These are phyloP conservation scores for Acanthamoeba healyi DNA, from an alignment of 208 protist species.

Conservation along the genomic window DNA sequence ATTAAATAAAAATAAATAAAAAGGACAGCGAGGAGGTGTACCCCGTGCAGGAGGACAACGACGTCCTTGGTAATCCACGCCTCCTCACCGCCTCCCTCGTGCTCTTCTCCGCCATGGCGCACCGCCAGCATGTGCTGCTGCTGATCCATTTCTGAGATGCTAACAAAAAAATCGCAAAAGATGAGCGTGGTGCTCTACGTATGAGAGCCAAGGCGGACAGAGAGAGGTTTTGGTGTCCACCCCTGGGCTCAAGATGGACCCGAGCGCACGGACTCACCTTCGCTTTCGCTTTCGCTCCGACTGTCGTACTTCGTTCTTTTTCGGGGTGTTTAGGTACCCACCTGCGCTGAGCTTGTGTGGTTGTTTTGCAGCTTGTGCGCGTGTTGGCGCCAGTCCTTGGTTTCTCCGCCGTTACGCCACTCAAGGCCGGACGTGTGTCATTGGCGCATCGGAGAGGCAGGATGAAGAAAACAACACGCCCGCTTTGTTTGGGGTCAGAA, in stretches of 20 bases:
- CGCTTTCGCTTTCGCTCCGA: too few relatives aligned
- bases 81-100: background rate
- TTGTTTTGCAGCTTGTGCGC: background rate
- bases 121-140: background rate
- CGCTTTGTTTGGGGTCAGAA: background rate
- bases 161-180: too few relatives aligned
- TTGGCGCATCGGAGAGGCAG: background rate
- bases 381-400: background rate
- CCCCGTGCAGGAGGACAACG: conserved; percentile 52
- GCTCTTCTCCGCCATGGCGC: conserved; percentile 18
- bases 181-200: too few relatives aligned
- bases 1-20: background rate
- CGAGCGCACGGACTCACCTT: too few relatives aligned
- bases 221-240: too few relatives aligned
- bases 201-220: too few relatives aligned
- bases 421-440: background rate
- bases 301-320: too few relatives aligned
- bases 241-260: too few relatives aligned
- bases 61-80: conserved; percentile 41
- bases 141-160: too few relatives aligned
- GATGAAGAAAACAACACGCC: background rate
- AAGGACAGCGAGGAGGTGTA: background rate
- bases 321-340: background rate
- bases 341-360: background rate
- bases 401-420: background rate